Percentiles rank a stretch among this genome's conserved stretches.
Conservation (phyloP, 495 filamentous ascomycete genomes). For the Cercophora samala region DNA sequence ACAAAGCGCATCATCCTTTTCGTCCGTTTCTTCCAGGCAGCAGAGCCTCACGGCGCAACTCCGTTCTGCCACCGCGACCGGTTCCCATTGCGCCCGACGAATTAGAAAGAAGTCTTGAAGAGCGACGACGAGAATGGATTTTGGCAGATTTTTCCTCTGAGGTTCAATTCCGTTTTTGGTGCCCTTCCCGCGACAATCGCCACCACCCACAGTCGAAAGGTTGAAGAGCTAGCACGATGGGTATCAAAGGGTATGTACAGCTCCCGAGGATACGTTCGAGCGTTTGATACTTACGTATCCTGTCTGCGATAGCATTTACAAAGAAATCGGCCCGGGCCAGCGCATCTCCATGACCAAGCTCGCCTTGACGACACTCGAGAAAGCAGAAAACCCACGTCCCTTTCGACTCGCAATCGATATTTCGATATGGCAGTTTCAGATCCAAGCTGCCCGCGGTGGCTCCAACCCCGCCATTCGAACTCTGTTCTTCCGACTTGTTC, state of each 20-base stretch:
- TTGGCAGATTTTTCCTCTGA: not conserved
- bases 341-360: conserved; percentile 81
- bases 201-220: not conserved
- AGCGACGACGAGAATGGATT: not conserved
- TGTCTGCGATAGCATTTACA: conserved; percentile 68
- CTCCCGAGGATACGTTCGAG: too few relatives aligned
- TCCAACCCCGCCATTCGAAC: conserved; percentile 88
- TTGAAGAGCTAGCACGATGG: conserved; percentile 41
- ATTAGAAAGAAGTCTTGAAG: not conserved
- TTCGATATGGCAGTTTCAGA: conserved; percentile 96
- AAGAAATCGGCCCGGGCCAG: conserved; percentile 78
- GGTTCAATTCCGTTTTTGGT: not conserved
- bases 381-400: conserved; percentile 62
- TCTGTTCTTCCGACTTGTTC: conserved; percentile 86
- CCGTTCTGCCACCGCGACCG: not conserved
- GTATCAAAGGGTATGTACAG: conserved; percentile 55
- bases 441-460: conserved; percentile 80
- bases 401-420: conserved; percentile 90
- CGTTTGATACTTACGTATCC: too few relatives aligned
- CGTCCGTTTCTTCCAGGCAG: not conserved
- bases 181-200: not conserved
- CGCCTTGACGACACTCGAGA: conserved; percentile 68
- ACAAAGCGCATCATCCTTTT: conserved; percentile 24
- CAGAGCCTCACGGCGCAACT: not conserved
- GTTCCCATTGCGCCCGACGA: not conserved